phyloP scores from a whole-genome alignment of 2,329 filamentous ascomycete genomes.

The Apiospora phragmitis region DNA sequence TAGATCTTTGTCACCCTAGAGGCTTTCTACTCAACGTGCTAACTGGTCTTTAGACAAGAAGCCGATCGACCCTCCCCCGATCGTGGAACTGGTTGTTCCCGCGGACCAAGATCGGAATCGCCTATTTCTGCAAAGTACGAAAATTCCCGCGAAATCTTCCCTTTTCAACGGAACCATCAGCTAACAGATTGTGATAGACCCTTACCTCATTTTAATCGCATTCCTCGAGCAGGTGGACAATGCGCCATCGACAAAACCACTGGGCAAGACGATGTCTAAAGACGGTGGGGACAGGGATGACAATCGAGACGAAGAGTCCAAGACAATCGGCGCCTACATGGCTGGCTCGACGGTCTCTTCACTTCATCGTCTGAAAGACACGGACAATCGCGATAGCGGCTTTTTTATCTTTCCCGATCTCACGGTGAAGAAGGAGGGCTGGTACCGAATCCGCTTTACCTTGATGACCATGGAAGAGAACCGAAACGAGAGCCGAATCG shows the following conservation, averaged over 20 bases:
- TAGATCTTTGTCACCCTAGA: not conserved
- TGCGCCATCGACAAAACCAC: constrained; percentile 12
- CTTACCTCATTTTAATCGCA: constrained; percentile 30
- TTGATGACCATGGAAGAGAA: constrained; percentile 66
- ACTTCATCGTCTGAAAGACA: constrained; percentile 78
- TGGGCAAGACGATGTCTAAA: not conserved
- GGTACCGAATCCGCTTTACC: constrained; percentile 73
- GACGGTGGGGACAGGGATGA: constrained; percentile 15
- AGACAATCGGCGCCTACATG: constrained; percentile 47
- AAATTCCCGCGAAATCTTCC: not conserved
- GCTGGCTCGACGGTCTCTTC: constrained; percentile 78
- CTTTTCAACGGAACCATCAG: not conserved
- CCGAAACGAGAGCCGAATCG: not conserved
- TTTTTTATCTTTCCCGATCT: constrained; percentile 93
- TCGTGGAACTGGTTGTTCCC: constrained; percentile 67
- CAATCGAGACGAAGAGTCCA: constrained; percentile 40
- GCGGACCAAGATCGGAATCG: constrained; percentile 46
- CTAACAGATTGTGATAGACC: constrained; percentile 21
- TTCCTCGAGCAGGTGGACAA: constrained; percentile 2
- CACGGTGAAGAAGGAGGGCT: constrained; percentile 73
- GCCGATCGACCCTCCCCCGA: constrained; percentile 84
- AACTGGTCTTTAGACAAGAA: constrained; percentile 64
- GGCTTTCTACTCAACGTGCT: constrained; percentile 14
- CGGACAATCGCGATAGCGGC: constrained; percentile 73
- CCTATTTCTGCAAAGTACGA: constrained; percentile 59